These are phyloP conservation scores for Aegilops speltoides DNA, from an alignment of 176 grass and related monocot genomes.

Conservation along the genomic window DNA sequence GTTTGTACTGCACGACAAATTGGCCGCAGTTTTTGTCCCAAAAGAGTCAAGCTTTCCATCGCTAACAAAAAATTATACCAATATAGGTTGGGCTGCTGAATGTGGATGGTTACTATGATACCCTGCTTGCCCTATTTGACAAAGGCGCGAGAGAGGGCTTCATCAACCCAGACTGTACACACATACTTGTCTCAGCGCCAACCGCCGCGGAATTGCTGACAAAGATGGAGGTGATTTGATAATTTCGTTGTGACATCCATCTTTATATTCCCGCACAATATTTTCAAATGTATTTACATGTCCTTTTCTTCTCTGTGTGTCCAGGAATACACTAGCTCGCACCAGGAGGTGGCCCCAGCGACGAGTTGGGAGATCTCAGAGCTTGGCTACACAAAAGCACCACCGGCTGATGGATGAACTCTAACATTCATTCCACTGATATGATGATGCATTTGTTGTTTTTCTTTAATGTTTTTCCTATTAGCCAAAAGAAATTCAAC, in stretches of 20 bases:
- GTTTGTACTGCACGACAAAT: too few species aligned
- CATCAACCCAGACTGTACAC: conserved; percentile 69
- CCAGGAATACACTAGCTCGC: conserved; percentile 75
- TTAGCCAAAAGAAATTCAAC: too few species aligned
- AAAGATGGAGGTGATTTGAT: conserved; percentile 83
- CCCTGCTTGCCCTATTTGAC: conserved; percentile 77
- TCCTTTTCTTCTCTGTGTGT: not conserved
- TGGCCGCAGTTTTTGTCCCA: too few species aligned
- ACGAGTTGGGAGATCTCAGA: conserved; percentile 78
- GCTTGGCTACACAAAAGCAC: conserved; percentile 53
- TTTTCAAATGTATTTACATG: not conserved
- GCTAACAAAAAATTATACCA: too few species aligned
- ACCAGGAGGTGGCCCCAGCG: conserved; percentile 63
- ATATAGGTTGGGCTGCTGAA: conserved; percentile 86
- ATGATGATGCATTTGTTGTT: too few species aligned
- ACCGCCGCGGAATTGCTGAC: conserved; percentile 66
- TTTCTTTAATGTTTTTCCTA: too few species aligned
- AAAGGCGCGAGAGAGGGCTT: conserved; percentile 79
- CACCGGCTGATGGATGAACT: too few species aligned
- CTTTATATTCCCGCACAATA: not conserved
- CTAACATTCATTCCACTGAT: too few species aligned
- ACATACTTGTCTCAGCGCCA: conserved; percentile 83
- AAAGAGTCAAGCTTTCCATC: too few species aligned
- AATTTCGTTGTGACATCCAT: too few species aligned
- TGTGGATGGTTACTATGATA: conserved; percentile 93